phyloP scores from a whole-genome alignment of 306 rosid species.

The Mucuna pruriens region DNA sequence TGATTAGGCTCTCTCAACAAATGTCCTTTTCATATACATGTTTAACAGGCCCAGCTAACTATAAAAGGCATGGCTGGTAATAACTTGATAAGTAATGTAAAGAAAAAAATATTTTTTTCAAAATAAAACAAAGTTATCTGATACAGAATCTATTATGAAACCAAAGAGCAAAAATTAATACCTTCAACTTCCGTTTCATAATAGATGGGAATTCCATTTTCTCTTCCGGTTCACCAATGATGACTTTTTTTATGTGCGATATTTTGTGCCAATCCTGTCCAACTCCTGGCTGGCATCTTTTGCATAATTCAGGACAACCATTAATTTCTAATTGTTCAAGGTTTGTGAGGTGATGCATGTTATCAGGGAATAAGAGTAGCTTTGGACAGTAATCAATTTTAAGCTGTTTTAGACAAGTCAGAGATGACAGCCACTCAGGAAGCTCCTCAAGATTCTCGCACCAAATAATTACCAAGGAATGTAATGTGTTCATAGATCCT shows the following conservation, averaged over 20 bases:
- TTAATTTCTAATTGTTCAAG: not conserved
- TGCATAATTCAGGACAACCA: not conserved
- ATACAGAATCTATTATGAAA: not conserved
- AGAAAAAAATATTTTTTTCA: too few species aligned
- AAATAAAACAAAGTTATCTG: not conserved
- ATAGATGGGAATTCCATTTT: not conserved
- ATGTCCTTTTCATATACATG: too few species aligned
- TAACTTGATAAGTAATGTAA: not conserved
- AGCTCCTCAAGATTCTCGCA: not conserved
- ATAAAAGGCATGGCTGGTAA: not conserved
- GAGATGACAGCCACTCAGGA: not conserved
- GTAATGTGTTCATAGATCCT: not conserved
- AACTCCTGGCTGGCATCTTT: not conserved
- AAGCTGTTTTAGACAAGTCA: not conserved
- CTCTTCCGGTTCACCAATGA: not conserved
- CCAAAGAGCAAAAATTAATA: not conserved
- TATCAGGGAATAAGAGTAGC: not conserved
- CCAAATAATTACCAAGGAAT: rapidly evolving
- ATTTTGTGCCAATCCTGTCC: not conserved
- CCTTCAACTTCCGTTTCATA: not conserved
- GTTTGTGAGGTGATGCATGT: not conserved
- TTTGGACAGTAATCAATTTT: rapidly evolving
- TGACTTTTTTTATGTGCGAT: not conserved
- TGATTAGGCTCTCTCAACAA: too few species aligned
- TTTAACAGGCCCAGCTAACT: too few species aligned